phyloP scores from a whole-genome alignment of 2,329 filamentous ascomycete genomes.

The Talaromyces marneffei region DNA sequence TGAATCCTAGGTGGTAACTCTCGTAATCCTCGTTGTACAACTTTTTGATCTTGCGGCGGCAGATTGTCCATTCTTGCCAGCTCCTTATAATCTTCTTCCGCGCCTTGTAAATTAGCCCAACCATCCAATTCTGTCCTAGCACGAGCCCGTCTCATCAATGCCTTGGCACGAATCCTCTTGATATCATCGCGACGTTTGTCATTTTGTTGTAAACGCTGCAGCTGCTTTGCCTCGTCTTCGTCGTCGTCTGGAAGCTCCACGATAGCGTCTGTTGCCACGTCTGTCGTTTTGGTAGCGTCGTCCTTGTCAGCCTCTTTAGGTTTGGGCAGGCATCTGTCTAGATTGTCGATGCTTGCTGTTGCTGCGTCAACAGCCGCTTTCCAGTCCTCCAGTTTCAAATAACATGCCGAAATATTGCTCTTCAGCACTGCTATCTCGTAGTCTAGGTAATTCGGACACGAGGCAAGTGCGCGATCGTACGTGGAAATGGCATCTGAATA shows the following conservation, averaged over 20 bases:
- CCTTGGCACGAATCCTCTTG: slow-evolving; percentile 71
- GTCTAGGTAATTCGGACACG: slow-evolving; percentile 77
- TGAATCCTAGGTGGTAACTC: slow-evolving; percentile 64
- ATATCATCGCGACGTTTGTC: slow-evolving; percentile 58
- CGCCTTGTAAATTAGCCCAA: slow-evolving; percentile 74
- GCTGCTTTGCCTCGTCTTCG: slow-evolving; percentile 35
- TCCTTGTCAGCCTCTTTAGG: slow-evolving; percentile 45
- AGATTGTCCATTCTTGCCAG: slow-evolving; percentile 59
- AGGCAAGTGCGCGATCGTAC: slow-evolving; percentile 73
- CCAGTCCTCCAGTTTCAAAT: slow-evolving; percentile 80
- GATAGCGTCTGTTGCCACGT: slow-evolving; percentile 26
- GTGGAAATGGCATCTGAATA: slow-evolving; percentile 73
- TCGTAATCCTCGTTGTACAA: slow-evolving; percentile 61
- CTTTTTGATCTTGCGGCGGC: slow-evolving; percentile 58
- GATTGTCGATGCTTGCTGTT: slow-evolving; percentile 62
- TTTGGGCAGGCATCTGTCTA: slow-evolving; percentile 45
- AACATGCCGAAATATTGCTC: slow-evolving; percentile 84
- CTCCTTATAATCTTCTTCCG: slow-evolving; percentile 71
- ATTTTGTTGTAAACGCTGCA: slow-evolving; percentile 39
- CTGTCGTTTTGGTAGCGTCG: slow-evolving; percentile 25
- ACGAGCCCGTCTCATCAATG: slow-evolving; percentile 71
- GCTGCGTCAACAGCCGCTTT: slow-evolving; percentile 72
- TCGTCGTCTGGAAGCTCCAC: slow-evolving; percentile 45
- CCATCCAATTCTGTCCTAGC: slow-evolving; percentile 65
- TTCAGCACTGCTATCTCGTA: slow-evolving; percentile 82